Evolutionary conservation across 2,329 filamentous ascomycete genomes (phyloP).

Genomic region (Colletotrichum falcatum): DNA sequence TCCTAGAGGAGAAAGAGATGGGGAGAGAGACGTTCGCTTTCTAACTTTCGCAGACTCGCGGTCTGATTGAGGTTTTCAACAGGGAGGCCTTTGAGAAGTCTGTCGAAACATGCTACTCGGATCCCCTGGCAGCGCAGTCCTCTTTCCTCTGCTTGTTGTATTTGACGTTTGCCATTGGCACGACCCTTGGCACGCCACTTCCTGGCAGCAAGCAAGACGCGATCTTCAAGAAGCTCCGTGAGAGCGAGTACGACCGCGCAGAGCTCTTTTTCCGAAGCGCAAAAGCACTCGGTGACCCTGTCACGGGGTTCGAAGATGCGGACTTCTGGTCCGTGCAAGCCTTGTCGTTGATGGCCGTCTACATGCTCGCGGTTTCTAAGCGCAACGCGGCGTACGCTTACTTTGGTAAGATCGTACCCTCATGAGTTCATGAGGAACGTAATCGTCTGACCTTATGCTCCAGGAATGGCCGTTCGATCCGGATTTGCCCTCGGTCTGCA

Average conservation of each 20-base stretch:
- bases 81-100: conserved; percentile 60
- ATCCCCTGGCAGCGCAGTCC: conserved; percentile 62
- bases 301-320: conserved; percentile 68
- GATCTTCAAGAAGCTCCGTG: conserved; percentile 63
- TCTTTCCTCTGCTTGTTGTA: conserved; percentile 70
- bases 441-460: conserved; percentile 31
- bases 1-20: background rate
- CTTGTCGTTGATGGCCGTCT: conserved; percentile 72
- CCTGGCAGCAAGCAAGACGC: conserved; percentile 61
- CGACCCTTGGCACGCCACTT: conserved; percentile 67
- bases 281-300: conserved; percentile 60
- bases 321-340: conserved; percentile 76
- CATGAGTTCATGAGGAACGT: background rate
- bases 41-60: conserved; percentile 61
- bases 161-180: conserved; percentile 72
- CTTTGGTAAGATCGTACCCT: conserved; percentile 58
- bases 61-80: conserved; percentile 71
- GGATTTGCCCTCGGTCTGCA: conserved; percentile 73
- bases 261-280: conserved; percentile 73
- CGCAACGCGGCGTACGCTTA: conserved; percentile 73
- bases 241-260: conserved; percentile 63
- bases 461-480: conserved; percentile 73
- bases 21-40: background rate
- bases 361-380: conserved; percentile 71
- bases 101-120: conserved; percentile 65